Base-by-base conservation (phyloP, 176 grass and related monocot genomes). In the Phoenix roebelenii region DNA sequence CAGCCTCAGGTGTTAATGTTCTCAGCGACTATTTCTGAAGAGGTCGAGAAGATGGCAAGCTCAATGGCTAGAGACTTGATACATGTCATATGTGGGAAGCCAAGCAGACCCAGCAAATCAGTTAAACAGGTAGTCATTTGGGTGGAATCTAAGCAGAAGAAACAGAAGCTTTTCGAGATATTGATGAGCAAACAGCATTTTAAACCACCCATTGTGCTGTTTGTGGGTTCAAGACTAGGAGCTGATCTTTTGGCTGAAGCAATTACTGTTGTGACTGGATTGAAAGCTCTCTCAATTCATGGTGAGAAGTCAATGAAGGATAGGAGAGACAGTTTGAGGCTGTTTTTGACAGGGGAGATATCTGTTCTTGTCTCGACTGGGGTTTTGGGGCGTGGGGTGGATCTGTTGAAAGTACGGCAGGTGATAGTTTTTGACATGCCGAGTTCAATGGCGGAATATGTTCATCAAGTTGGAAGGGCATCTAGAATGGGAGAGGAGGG, bases 61-160 rank as follows among this genome's bases (percentile, higher is more conserved):
- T 83, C 84, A 65, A 67, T 91, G 2, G 74, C 66, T 49, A 80
- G 69, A 57, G 75, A 85, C 55, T 67, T 91, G 73, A 82, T 97
- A 69, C 65, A 59, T 52, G 69, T 97, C 58, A 85, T 73, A 56
- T 82, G 78, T 53, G 87, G 80, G 49, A 91, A 80, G 44, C 66
- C 78, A 68, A 80, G 58, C 55, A 81, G 32, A 71, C 83, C 80
- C 49, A 88, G 68, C 78, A 91, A 88, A 66, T 91, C 81, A 71
- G 78, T 85, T 65, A 97, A 85, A 69, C 81, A 97, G 60, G 72
- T 97, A 7, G 78, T 69, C 55, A 97, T 97, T 70, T 97, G 92
- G 87, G 92, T 91, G 24, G 92, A 91, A 18, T 88, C 87, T 80
- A 97, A 88, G 50, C 79, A 91, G 76, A 97, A 96, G 86, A 90